These are phyloP conservation scores for Yarrowia deformans DNA, from an alignment of 805 yeast species.

Conservation along the genomic window DNA sequence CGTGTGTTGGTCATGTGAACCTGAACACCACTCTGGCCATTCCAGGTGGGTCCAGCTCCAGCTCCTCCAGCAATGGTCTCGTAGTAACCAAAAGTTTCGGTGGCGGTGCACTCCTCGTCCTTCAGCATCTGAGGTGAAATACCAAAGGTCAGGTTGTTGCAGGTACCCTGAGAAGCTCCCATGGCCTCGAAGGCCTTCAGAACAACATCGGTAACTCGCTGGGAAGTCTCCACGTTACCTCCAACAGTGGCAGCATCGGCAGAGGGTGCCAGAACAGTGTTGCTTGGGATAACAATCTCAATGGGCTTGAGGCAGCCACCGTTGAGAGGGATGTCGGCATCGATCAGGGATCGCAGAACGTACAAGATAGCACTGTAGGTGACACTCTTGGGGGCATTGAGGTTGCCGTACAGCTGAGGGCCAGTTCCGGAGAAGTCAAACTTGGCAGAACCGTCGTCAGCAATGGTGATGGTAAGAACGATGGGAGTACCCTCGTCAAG, in stretches of 20 bases:
- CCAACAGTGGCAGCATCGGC: constrained; percentile 92
- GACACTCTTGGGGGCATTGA: constrained; percentile 92
- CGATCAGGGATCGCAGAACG: constrained; percentile 82
- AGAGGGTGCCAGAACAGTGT: constrained; percentile 74
- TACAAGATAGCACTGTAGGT: constrained; percentile 88
- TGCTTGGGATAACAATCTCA: constrained; percentile 66
- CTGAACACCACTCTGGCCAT: constrained; percentile 89
- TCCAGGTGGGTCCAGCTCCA: constrained; percentile 88
- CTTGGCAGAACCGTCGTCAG: constrained; percentile 63
- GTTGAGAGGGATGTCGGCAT: constrained; percentile 88
- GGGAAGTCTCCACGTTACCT: constrained; percentile 95
- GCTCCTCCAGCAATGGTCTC: constrained; percentile 97
- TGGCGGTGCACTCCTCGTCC: constrained; percentile 52
- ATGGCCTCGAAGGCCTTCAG: constrained; percentile 85
- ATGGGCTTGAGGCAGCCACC: constrained; percentile 91
- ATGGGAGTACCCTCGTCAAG: constrained; percentile 52
- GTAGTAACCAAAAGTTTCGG: constrained; percentile 83
- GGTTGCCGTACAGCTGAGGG: constrained; percentile 84
- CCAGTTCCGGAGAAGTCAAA: constrained; percentile 90
- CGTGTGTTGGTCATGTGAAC: constrained; percentile 94
- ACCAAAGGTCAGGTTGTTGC: constrained; percentile 94
- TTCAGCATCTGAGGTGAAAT: constrained; percentile 61
- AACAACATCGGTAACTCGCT: constrained; percentile 88
- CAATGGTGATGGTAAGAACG: constrained; percentile 47
- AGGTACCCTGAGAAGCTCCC: constrained; percentile 96